Conservation (phyloP, 129 eudicot species). For the Flaveria bidentis region DNA sequence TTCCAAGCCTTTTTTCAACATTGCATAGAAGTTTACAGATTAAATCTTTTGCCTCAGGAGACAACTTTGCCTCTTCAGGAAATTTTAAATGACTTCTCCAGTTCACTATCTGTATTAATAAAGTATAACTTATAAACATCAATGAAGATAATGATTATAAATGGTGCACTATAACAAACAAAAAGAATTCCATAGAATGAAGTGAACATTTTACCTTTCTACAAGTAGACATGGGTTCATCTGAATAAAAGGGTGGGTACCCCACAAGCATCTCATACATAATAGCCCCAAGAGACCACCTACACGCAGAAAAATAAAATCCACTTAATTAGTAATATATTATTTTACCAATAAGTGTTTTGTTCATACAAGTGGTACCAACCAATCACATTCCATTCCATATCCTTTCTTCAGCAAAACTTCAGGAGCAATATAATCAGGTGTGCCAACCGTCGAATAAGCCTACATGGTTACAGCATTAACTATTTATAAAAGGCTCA, state of each 20-base stretch:
- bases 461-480: constrained; percentile 55
- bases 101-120: constrained; percentile 72
- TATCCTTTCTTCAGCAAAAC: constrained; percentile 95
- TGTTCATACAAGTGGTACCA: constrained; percentile 27
- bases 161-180: background rate
- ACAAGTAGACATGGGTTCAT: constrained; percentile 86
- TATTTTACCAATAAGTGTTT: background rate
- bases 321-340: background rate
- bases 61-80: constrained; percentile 93
- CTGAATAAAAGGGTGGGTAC: constrained; percentile 82
- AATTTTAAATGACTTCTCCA: constrained; percentile 97
- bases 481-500: background rate
- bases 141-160: background rate
- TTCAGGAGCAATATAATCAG: constrained; percentile 90
- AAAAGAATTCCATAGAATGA: background rate
- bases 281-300: constrained; percentile 94
- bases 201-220: constrained; percentile 52
- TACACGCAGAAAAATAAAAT: constrained; percentile 21
- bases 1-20: constrained; percentile 94
- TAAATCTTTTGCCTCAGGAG: constrained; percentile 93
- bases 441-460: constrained; percentile 48
- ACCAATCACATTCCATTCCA: constrained; percentile 99
- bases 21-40: constrained; percentile 91
- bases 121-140: constrained; percentile 24
- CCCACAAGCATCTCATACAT: constrained; percentile 96